A percentile compares a stretch with the other conserved stretches of the same genome.
Conservation (phyloP, 441 rosid genomes). For the Codiaeum variegatum region DNA sequence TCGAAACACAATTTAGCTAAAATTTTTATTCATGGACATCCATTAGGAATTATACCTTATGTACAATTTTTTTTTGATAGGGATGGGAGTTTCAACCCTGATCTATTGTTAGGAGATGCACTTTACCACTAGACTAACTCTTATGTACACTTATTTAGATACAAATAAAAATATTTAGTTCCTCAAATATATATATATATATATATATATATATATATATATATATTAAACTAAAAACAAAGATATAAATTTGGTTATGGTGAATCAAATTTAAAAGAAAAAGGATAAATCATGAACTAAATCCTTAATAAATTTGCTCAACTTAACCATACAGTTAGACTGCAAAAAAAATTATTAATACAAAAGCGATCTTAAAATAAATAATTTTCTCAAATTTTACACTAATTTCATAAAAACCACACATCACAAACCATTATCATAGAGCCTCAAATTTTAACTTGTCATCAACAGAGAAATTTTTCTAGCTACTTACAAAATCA, state of each 20-base stretch:
- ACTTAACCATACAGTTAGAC: not conserved
- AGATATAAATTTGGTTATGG: not conserved
- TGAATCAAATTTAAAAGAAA: not conserved
- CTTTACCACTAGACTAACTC: no score
- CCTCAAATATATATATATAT: no score
- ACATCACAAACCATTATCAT: not conserved
- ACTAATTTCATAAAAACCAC: not conserved
- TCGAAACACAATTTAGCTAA: slow-evolving; percentile 25
- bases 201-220: not conserved
- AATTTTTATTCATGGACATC: slow-evolving; percentile 11
- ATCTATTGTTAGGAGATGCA: no score
- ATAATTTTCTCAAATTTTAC: not conserved
- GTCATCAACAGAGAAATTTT: not conserved
- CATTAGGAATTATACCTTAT: slow-evolving; percentile 6
- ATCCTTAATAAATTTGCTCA: not conserved
- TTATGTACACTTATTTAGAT: not conserved
- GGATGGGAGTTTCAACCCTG: no score
- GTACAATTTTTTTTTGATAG: no score
- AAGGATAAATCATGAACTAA: not conserved
- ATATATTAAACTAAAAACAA: not conserved
- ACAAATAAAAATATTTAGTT: not conserved
- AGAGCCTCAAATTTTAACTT: not conserved
- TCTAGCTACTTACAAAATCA: not conserved
- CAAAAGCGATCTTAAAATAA: not conserved
- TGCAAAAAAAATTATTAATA: not conserved